Percentiles rank a stretch among this genome's conserved stretches.
Conservation (phyloP, 1,139 yeast species). For the Yamadazyma oceani region DNA sequence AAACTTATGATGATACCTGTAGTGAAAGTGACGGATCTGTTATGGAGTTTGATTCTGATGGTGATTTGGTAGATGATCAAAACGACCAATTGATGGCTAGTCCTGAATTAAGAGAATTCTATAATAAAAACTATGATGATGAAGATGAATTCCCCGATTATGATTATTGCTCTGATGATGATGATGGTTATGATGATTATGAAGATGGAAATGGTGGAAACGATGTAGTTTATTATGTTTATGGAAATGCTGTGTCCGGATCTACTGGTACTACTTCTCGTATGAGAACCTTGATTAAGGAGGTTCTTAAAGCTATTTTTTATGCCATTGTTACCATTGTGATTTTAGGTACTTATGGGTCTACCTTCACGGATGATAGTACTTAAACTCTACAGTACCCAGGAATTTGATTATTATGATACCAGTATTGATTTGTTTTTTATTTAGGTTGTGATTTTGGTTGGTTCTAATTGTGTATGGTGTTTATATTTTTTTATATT, state of each 20-base stretch:
- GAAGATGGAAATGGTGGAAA: constrained; percentile 3
- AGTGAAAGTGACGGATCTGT: no score
- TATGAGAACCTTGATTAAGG: constrained; percentile 28
- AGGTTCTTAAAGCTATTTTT: constrained; percentile 34
- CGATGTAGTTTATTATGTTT: constrained; percentile 5
- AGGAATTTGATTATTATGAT: no score
- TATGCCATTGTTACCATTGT: constrained; percentile 36
- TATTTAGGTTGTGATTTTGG: background rate
- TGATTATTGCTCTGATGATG: constrained; percentile 6
- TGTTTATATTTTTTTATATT: no score
- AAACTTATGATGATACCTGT: no score
- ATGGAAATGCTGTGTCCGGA: constrained; percentile 5
- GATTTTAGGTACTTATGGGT: constrained; percentile 43
- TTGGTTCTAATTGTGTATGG: background rate
- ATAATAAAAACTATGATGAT: background rate
- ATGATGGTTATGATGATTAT: constrained; percentile 9
- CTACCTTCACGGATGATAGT: constrained; percentile 6
- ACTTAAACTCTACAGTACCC: background rate
- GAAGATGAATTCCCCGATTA: constrained; percentile 5
- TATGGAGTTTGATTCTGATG: no score
- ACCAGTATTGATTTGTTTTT: background rate
- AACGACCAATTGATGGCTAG: no score
- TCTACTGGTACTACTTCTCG: constrained; percentile 4
- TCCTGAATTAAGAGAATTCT: background rate
- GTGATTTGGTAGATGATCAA: no score